phyloP scores from a whole-genome alignment of 768 basidiomycete species.

The Rhodotorula kratochvilovae region DNA sequence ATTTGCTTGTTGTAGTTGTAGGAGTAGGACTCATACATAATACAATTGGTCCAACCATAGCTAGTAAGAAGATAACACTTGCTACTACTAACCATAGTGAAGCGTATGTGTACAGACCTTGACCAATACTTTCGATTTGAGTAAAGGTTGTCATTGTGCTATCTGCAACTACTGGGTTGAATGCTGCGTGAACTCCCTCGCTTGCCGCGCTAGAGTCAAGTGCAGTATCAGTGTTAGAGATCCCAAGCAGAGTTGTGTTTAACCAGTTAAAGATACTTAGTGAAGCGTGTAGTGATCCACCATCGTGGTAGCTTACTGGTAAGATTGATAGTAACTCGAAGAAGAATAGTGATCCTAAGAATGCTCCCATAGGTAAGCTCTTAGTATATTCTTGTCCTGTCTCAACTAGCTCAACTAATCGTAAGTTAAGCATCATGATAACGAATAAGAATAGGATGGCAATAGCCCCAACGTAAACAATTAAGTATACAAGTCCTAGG shows the following conservation, averaged over 20 bases:
- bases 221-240: slow-evolving; percentile 5
- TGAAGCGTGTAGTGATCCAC: slow-evolving; percentile 17
- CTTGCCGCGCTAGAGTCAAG: not conserved
- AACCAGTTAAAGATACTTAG: slow-evolving; percentile 23
- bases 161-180: slow-evolving; percentile 13
- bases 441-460: slow-evolving; percentile 36
- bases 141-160: slow-evolving; percentile 19
- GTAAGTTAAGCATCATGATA: slow-evolving; percentile 36
- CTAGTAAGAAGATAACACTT: too few relatives aligned
- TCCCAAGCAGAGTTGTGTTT: slow-evolving; percentile 16
- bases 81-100: too few relatives aligned
- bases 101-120: too few relatives aligned
- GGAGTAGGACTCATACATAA: too few relatives aligned
- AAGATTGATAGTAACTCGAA: slow-evolving; percentile 31
- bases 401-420: slow-evolving; percentile 27
- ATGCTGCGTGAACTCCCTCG: slow-evolving; percentile 13
- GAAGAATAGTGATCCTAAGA: slow-evolving; percentile 33
- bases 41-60: too few relatives aligned
- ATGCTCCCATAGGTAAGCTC: slow-evolving; percentile 30
- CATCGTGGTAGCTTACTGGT: slow-evolving; percentile 39
- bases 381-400: slow-evolving; percentile 35
- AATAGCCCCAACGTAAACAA: slow-evolving; percentile 36
- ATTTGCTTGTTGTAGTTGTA: slow-evolving; percentile 26
- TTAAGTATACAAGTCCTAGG: slow-evolving; percentile 30
- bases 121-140: too few relatives aligned